phyloP scores from a whole-genome alignment of 345 rosid species.

The Rhodamnia rubescens region DNA sequence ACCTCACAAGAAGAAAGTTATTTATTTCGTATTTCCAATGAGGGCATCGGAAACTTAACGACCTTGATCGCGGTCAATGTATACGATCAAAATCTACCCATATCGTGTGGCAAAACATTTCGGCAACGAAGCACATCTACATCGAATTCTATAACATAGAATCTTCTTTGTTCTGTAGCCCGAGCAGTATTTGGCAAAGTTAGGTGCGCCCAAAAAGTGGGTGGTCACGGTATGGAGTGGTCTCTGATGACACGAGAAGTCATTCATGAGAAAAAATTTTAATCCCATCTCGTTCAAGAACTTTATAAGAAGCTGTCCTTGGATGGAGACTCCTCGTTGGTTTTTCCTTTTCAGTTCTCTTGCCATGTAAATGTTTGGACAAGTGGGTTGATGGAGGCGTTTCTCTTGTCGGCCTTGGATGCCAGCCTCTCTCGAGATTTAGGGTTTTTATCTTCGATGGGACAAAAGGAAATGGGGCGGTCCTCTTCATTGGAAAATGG shows the following conservation, averaged over 20 bases:
- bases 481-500: neutral
- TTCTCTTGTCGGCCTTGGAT: neutral
- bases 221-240: accelerated
- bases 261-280: too few relatives aligned
- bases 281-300: neutral
- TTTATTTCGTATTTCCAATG: neutral
- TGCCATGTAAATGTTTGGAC: neutral
- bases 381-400: neutral
- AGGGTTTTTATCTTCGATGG: neutral
- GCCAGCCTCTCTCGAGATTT: neutral
- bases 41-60: neutral
- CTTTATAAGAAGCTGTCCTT: neutral
- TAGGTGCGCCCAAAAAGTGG: accelerated
- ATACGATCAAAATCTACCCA: too few relatives aligned
- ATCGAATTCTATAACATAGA: neutral
- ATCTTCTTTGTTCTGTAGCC: neutral
- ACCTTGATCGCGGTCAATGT: too few relatives aligned
- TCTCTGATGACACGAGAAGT: neutral
- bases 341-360: neutral
- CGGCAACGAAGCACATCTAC: too few relatives aligned
- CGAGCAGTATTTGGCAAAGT: accelerated
- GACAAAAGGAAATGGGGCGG: neutral
- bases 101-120: too few relatives aligned
- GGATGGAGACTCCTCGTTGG: neutral
- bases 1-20: neutral